Percentiles rank a stretch among this genome's conserved stretches.
phyloP scores from a whole-genome alignment of 495 filamentous ascomycete species.

The Aspergillus kassunensis region DNA sequence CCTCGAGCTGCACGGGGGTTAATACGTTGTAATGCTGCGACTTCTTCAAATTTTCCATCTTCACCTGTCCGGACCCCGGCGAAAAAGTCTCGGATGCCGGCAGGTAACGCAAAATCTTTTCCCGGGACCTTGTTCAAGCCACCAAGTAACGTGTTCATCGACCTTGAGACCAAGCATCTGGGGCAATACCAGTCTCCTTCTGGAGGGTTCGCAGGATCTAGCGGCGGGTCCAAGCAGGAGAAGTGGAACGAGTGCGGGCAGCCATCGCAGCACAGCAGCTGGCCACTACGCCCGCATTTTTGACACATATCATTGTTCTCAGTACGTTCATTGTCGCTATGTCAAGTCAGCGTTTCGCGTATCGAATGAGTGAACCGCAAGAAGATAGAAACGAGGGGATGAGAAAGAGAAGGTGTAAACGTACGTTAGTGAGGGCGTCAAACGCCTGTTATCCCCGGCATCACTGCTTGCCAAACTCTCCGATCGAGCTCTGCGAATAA shows the following conservation, averaged over 20 bases:
- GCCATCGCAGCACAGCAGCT: slow-evolving; percentile 86
- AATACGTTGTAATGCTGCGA: slow-evolving; percentile 28
- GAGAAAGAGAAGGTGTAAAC: neutral
- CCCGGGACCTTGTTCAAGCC: slow-evolving; percentile 61
- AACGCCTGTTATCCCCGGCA: slow-evolving; percentile 23
- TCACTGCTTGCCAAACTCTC: slow-evolving; percentile 23
- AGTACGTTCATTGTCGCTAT: slow-evolving; percentile 23
- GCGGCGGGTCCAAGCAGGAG: slow-evolving; percentile 74
- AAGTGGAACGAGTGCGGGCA: slow-evolving; percentile 87
- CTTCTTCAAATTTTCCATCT: slow-evolving; percentile 77
- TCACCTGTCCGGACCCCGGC: slow-evolving; percentile 66
- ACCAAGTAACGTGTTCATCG: slow-evolving; percentile 57
- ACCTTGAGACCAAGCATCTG: slow-evolving; percentile 55
- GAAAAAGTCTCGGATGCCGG: slow-evolving; percentile 64
- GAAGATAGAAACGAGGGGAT: neutral
- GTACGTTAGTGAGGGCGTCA: slow-evolving; percentile 18
- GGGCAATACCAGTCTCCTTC: slow-evolving; percentile 83
- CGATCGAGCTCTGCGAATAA: slow-evolving; percentile 8
- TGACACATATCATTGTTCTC: slow-evolving; percentile 88
- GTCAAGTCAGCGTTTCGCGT: slow-evolving; percentile 6
- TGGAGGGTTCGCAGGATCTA: slow-evolving; percentile 57
- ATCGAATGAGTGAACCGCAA: neutral
- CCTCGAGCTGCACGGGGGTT: slow-evolving; percentile 21
- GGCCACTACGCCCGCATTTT: slow-evolving; percentile 75
- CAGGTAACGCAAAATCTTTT: slow-evolving; percentile 68